phyloP scores from a whole-genome alignment of 768 basidiomycete species.

The Pleurotus sapidus region DNA sequence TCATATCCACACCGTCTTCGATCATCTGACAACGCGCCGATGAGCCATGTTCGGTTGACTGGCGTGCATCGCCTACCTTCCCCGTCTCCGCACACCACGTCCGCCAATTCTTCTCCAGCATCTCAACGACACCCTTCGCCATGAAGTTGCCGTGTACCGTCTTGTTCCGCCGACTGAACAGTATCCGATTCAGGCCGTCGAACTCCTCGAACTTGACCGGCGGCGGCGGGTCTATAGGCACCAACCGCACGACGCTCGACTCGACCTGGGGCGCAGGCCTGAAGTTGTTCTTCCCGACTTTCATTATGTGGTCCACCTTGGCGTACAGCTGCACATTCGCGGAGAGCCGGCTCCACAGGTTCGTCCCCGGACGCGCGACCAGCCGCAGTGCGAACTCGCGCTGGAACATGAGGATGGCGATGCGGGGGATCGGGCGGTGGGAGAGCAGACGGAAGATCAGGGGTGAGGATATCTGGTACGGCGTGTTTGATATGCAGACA shows the following conservation, averaged over 20 bases:
- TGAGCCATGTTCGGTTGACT: background rate
- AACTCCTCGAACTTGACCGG: constrained; percentile 97
- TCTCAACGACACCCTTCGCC: constrained; percentile 92
- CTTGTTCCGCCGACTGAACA: constrained; percentile 91
- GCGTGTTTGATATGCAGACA: constrained; percentile 98
- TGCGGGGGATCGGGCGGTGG: constrained; percentile 90
- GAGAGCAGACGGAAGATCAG: constrained; percentile 96
- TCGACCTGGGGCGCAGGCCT: constrained; percentile 95
- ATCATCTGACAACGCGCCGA: constrained; percentile 45
- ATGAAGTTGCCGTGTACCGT: constrained; percentile 85
- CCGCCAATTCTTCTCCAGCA: constrained; percentile 91
- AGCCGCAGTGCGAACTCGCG: constrained; percentile 95
- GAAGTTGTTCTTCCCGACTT: constrained; percentile 97
- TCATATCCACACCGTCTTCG: constrained; percentile 69
- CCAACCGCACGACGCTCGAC: constrained; percentile 86
- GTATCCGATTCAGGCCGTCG: constrained; percentile 88
- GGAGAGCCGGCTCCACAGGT: constrained; percentile 90
- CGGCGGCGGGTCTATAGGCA: constrained; percentile 92
- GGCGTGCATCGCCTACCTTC: constrained; percentile 43
- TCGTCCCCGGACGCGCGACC: constrained; percentile 78
- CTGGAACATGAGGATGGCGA: constrained; percentile 99
- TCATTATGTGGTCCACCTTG: constrained; percentile 94
- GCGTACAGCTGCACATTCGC: constrained; percentile 98
- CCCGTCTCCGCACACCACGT: constrained; percentile 88
- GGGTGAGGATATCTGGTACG: constrained; percentile 98